Evolutionary conservation across 2,329 filamentous ascomycete species (phyloP).

Genomic region (Penicillium sp.): DNA sequence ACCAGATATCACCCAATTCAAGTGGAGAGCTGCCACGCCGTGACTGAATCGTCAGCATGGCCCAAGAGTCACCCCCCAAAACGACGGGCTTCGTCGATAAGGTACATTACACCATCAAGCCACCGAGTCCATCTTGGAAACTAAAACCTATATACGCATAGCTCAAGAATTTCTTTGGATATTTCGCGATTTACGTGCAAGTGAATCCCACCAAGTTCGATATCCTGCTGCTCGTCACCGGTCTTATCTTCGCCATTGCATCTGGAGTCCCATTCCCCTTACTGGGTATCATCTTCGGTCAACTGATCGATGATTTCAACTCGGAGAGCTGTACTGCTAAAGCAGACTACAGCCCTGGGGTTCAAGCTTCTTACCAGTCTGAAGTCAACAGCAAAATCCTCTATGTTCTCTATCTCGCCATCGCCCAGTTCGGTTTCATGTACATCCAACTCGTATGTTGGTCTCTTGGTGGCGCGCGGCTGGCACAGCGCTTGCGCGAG

Average conservation of each 20-base stretch:
- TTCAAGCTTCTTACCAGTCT: slow-evolving; percentile 19
- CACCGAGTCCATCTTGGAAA: not conserved
- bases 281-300: slow-evolving; percentile 43
- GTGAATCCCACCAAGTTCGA: slow-evolving; percentile 2
- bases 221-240: not conserved
- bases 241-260: slow-evolving; percentile 22
- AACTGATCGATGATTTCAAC: slow-evolving; percentile 44
- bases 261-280: slow-evolving; percentile 44
- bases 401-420: slow-evolving; percentile 63
- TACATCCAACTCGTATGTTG: slow-evolving; percentile 66
- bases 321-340: slow-evolving; percentile 25
- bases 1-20: not conserved
- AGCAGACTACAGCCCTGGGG: slow-evolving; percentile 6
- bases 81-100: not conserved
- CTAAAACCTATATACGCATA: not conserved
- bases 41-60: not conserved
- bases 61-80: not conserved
- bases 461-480: slow-evolving; percentile 63
- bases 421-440: slow-evolving; percentile 64
- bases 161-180: slow-evolving; percentile 6
- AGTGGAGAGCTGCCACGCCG: not conserved
- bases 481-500: slow-evolving; percentile 64
- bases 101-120: not conserved
- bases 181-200: slow-evolving; percentile 5
- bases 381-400: slow-evolving; percentile 57